Percentiles rank a stretch among this genome's conserved stretches.
These are phyloP conservation scores for Monosporascus sp. DNA, from an alignment of 2,329 filamentous ascomycete genomes.

Conservation along the genomic window DNA sequence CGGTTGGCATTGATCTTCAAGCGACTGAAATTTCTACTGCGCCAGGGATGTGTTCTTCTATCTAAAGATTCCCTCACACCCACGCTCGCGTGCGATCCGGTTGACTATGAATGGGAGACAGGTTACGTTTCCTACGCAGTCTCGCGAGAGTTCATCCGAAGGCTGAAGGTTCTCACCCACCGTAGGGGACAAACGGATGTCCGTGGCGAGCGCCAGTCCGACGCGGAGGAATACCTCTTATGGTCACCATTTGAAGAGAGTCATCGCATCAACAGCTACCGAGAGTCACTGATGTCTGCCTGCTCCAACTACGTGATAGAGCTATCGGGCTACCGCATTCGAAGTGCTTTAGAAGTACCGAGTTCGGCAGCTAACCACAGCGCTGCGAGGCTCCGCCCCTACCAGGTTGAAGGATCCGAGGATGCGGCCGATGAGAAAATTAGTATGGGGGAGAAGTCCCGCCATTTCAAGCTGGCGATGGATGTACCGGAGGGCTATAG, in stretches of 20 bases:
- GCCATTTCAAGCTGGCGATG: not conserved
- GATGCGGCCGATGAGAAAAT: not conserved
- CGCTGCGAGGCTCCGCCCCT: not conserved
- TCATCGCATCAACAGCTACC: not conserved
- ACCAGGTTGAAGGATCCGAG: not conserved
- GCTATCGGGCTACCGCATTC: not conserved
- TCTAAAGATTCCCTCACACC: not conserved
- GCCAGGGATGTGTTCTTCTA: constrained; percentile 14
- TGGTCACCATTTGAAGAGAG: not conserved
- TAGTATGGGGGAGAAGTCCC: not conserved
- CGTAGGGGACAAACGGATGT: not conserved
- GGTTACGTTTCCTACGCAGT: constrained; percentile 18
- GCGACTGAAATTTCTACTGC: constrained; percentile 9
- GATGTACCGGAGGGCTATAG: not conserved
- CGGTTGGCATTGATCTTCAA: constrained; percentile 3
- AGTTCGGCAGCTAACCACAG: not conserved
- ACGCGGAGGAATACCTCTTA: not conserved
- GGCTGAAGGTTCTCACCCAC: constrained; percentile 14
- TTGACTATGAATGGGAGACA: constrained; percentile 10
- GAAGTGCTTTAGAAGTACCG: not conserved
- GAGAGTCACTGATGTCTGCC: not conserved
- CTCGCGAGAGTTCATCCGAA: constrained; percentile 18
- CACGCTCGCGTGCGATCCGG: not conserved
- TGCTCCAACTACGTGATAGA: not conserved
- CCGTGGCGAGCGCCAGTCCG: not conserved